phyloP scores from a whole-genome alignment of 2,329 filamentous ascomycete species.

The Trichoderma aggressivum region DNA sequence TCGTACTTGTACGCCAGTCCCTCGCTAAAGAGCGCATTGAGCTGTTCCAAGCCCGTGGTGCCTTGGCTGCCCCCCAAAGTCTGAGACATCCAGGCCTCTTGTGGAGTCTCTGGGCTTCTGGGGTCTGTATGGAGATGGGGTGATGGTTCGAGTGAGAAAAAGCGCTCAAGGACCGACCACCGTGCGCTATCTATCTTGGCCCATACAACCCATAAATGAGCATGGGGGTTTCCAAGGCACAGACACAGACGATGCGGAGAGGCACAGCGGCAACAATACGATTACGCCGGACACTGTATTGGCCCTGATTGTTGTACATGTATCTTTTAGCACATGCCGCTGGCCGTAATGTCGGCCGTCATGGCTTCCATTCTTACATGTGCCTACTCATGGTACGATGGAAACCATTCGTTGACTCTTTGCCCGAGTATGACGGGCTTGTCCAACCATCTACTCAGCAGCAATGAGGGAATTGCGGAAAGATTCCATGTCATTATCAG shows the following conservation, averaged over 20 bases:
- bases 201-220: neutral
- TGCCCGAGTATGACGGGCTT: neutral
- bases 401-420: neutral
- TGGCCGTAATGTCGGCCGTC: neutral
- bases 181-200: conserved; percentile 7
- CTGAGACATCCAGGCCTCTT: conserved; percentile 11
- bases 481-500: neutral
- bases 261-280: neutral
- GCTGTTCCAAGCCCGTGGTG: conserved; percentile 1
- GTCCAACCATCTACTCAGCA: neutral
- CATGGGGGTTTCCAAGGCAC: neutral
- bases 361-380: neutral
- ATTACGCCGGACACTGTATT: neutral
- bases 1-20: no score
- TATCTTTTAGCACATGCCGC: neutral
- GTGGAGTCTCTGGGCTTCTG: neutral
- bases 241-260: neutral
- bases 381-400: neutral
- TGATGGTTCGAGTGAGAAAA: conserved; percentile 16
- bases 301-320: neutral
- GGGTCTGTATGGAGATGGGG: conserved; percentile 16
- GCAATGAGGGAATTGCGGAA: neutral
- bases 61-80: conserved; percentile 6
- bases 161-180: conserved; percentile 9
- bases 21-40: conserved; percentile 6